Conservation (phyloP, 2,329 filamentous ascomycete species). For the Colletotrichum destructivum region DNA sequence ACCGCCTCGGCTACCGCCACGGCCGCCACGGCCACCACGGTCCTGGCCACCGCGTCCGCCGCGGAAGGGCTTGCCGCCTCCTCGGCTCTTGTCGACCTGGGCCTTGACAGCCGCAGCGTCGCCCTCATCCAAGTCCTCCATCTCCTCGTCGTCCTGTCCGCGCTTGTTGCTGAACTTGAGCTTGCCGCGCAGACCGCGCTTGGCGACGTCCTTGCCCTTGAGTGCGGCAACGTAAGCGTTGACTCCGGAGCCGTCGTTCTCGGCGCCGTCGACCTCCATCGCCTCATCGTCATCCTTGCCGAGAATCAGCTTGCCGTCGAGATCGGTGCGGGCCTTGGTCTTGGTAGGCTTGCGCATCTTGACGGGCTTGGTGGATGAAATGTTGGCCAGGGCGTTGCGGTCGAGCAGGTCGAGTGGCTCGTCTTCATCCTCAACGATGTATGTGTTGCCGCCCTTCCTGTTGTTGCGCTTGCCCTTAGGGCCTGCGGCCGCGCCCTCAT, state of each 20-base stretch:
- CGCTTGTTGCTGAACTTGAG: conserved; percentile 80
- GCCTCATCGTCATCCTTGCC: conserved; percentile 71
- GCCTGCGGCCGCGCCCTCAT: conserved; percentile 53
- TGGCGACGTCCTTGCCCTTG: conserved; percentile 76
- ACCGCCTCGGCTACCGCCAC: conserved; percentile 58
- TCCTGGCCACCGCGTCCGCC: conserved; percentile 49
- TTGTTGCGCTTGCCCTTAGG: conserved; percentile 63
- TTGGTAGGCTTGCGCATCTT: conserved; percentile 73
- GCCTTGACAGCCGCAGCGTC: conserved; percentile 68
- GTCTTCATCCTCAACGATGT: conserved; percentile 94
- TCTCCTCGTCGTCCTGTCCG: conserved; percentile 62
- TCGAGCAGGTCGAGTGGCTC: conserved; percentile 96
- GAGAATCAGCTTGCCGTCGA: conserved; percentile 86
- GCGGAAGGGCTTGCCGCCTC: conserved; percentile 49
- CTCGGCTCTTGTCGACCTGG: conserved; percentile 56
- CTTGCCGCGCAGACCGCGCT: conserved; percentile 76
- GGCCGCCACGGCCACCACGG: conserved; percentile 54
- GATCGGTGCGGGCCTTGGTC: conserved; percentile 78
- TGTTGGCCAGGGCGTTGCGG: conserved; percentile 89
- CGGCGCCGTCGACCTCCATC: conserved; percentile 76
- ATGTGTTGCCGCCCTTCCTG: conserved; percentile 78
- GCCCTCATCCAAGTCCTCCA: conserved; percentile 68
- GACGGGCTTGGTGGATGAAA: conserved; percentile 89
- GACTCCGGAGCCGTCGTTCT: conserved; percentile 68
- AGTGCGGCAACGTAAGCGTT: conserved; percentile 80